Percentiles rank a stretch among this genome's conserved stretches.
Evolutionary conservation across 1,284 basidiomycete species (phyloP).

Genomic region (Rhodotorula glutinis): DNA sequence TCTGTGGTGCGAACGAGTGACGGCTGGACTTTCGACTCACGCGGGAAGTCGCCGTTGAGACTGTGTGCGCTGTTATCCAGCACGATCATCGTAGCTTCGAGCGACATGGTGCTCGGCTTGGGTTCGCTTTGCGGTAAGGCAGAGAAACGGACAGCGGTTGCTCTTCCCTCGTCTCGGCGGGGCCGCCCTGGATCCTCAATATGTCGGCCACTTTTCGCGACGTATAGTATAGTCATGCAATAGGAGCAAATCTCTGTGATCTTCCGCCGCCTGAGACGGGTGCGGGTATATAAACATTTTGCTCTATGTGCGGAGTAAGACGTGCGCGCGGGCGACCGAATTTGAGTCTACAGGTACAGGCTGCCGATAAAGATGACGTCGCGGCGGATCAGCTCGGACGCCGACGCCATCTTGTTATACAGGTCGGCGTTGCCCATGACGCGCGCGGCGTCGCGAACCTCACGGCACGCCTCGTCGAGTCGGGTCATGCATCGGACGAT

Average conservation of each 20-base stretch:
- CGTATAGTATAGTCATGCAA: no score
- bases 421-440: conserved; percentile 95
- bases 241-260: no score
- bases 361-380: conserved; percentile 57
- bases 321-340: no score
- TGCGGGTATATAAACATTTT: no score
- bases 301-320: no score
- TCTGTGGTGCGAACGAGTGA: neutral
- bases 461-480: conserved; percentile 93
- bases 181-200: no score
- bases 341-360: conserved; percentile 27
- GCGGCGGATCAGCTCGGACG: conserved; percentile 86
- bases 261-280: no score
- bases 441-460: conserved; percentile 93
- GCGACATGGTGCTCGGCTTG: conserved; percentile 63
- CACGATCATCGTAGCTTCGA: conserved; percentile 86
- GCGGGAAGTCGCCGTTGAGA: conserved; percentile 85
- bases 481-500: conserved; percentile 95
- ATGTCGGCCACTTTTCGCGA: no score
- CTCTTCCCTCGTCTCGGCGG: neutral
- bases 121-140: neutral
- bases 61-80: conserved; percentile 51
- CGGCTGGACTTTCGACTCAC: conserved; percentile 45
- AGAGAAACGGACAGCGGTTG: neutral
- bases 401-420: conserved; percentile 96